Evolutionary conservation across 2,329 filamentous ascomycete species (phyloP).

Genomic region (Arachnopeziza araneosa): DNA sequence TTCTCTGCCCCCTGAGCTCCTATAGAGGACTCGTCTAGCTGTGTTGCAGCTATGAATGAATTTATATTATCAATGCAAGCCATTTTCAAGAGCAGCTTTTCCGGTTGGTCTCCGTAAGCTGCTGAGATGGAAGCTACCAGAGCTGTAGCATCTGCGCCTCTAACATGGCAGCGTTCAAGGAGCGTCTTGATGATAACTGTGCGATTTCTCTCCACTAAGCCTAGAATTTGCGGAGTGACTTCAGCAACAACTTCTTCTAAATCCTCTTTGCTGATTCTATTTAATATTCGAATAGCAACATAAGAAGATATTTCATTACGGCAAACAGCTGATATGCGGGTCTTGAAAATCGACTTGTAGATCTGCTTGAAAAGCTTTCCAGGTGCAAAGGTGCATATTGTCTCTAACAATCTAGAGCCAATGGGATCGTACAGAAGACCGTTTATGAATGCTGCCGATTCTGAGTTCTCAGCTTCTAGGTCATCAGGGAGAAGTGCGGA

Average conservation of each 20-base stretch:
- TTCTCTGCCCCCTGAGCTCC: constrained; percentile 23
- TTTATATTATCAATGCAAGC: constrained; percentile 50
- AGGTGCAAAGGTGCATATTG: constrained; percentile 72
- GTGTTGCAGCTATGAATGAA: constrained; percentile 41
- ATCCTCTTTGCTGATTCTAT: constrained; percentile 81
- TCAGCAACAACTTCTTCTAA: constrained; percentile 65
- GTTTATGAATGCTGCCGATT: constrained; percentile 75
- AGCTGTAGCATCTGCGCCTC: constrained; percentile 50
- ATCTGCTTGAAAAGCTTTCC: constrained; percentile 88
- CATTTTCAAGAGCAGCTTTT: constrained; percentile 51
- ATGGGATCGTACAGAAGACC: constrained; percentile 85
- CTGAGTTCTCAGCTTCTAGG: constrained; percentile 65
- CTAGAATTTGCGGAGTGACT: constrained; percentile 67
- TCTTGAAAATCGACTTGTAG: constrained; percentile 73
- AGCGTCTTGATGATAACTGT: constrained; percentile 75
- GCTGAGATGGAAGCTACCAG: constrained; percentile 51
- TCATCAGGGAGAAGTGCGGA: constrained; percentile 75
- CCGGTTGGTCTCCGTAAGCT: constrained; percentile 46
- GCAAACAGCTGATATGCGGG: constrained; percentile 72
- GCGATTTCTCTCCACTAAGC: constrained; percentile 68
- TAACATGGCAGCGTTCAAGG: constrained; percentile 73
- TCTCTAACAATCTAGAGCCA: constrained; percentile 85
- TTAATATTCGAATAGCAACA: constrained; percentile 75
- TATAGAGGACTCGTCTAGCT: neutral
- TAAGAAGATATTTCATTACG: constrained; percentile 90